A percentile compares a stretch with the other conserved stretches of the same genome.
Evolutionary conservation across 768 basidiomycete species (phyloP).

Genomic region (Holtermanniella nyarrowii): DNA sequence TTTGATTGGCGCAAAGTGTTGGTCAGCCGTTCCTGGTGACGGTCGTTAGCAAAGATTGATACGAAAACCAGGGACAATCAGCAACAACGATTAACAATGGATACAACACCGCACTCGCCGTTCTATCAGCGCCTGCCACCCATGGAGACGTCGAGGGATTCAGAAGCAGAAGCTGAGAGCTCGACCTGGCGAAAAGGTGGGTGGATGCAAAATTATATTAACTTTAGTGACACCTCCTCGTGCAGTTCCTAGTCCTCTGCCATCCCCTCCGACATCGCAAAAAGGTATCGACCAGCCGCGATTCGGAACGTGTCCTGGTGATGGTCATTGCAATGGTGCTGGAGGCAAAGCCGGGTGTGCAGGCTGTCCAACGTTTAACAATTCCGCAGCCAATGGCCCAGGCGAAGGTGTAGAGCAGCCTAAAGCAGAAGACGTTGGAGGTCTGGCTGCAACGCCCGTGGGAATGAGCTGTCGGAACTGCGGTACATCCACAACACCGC

Average conservation of each 20-base stretch:
- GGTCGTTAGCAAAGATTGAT: no score
- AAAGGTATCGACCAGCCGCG: conserved; percentile 16
- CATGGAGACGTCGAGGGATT: no score
- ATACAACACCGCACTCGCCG: no score
- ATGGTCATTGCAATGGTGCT: conserved; percentile 94
- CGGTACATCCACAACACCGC: conserved; percentile 43
- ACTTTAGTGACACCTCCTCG: no score
- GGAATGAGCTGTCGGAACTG: conserved; percentile 42
- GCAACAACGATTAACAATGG: no score
- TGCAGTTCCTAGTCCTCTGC: conserved; percentile 15
- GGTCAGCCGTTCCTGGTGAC: no score
- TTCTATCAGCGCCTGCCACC: no score
- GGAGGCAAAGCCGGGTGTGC: conserved; percentile 86
- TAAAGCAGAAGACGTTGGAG: conserved; percentile 8
- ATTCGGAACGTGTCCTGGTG: conserved; percentile 80
- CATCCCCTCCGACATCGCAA: conserved; percentile 17
- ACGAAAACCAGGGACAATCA: no score
- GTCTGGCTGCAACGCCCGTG: conserved; percentile 27
- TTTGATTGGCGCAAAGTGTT: no score
- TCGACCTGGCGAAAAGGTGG: no score
- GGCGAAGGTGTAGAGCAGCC: conserved; percentile 38
- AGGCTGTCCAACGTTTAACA: conserved; percentile 96
- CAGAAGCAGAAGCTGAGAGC: no score
- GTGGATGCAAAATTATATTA: no score
- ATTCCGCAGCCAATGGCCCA: conserved; percentile 47